Base-by-base conservation (phyloP, 192 early-diverging fungal genomes). In the Paraglomus occultum region DNA sequence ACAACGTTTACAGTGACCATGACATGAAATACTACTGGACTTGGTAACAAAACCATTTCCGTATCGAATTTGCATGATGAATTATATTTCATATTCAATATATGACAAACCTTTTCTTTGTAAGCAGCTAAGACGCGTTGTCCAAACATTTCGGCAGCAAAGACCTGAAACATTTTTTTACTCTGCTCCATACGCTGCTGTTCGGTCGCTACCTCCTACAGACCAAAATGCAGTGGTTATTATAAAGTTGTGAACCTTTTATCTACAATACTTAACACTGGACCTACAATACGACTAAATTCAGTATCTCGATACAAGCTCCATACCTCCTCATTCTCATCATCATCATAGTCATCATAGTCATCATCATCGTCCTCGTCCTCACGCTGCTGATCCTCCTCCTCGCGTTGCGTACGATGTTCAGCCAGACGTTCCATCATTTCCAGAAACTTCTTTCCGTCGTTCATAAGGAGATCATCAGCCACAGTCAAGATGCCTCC, bases 71-170 rank as follows among this genome's bases (percentile, higher is more conserved):
- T 31, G 31, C 31, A 31, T 31, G 31, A 31, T 31, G 31, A 3
- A 31, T 31, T 31, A 31, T 31, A 31, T 31, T 31, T 31, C 31
- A 31, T 31, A 31, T 31, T 31, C 31, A 31, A 31, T 9, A 42
- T n/a, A 22, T 5, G 18, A 69, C 43, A 15, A 15, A 95, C 88
- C 82, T 96, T 94, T 81, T 99, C 96, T 44, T 94, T 88, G 71
- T 96, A 99, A 5, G 94, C 91, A 63, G 88, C 84, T 49, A 99
- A 78, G 6, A 99, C 94, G 10, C 96, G 88, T 71, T 99, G 94
- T 77, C 97, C 96, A 86, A 99, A 96, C 86, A 99, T 92, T 53
- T 92, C 90, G 18, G 96, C 94, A 8, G 94, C 94, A 85, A 97
- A 95, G 39, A 95, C 91, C 76, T 95, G 94, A 74, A 99, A 97